Conservation (phyloP, 2,329 filamentous ascomycete species). For the Pyricularia grisea region DNA sequence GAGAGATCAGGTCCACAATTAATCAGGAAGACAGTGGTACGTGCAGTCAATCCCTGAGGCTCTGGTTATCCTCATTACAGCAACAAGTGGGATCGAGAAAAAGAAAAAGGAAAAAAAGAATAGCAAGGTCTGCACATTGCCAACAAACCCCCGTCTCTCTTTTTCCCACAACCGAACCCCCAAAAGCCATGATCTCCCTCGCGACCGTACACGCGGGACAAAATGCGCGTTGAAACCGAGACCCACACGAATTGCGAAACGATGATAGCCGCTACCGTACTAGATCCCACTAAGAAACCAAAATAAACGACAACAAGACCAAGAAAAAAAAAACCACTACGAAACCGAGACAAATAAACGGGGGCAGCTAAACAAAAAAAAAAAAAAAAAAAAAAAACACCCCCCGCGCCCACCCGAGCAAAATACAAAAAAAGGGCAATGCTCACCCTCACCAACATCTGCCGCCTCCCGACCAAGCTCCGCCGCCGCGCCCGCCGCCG, state of each 20-base stretch:
- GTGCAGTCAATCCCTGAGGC: not conserved
- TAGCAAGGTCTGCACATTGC: not conserved
- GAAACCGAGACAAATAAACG: too few species aligned
- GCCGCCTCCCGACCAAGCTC: conserved; percentile 46
- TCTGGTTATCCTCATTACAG: not conserved
- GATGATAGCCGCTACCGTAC: not conserved
- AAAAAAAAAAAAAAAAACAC: not conserved
- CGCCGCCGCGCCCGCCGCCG: conserved; percentile 48
- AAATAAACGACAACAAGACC: conserved; percentile 7
- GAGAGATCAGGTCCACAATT: not conserved
- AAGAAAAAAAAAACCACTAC: not conserved
- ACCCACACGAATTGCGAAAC: not conserved
- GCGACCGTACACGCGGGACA: not conserved
- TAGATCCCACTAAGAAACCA: not conserved
- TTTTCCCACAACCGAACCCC: not conserved
- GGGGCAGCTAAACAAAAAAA: not conserved
- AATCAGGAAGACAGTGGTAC: not conserved
- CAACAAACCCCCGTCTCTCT: not conserved
- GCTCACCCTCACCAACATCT: conserved; percentile 28
- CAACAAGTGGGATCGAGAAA: not conserved
- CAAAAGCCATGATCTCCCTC: not conserved
- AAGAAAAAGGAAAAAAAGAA: not conserved
- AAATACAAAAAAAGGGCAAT: conserved; percentile 9
- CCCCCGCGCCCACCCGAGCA: too few species aligned
- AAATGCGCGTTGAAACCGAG: not conserved